Conservation (phyloP, 345 rosid species). For the Durio zibethinus region DNA sequence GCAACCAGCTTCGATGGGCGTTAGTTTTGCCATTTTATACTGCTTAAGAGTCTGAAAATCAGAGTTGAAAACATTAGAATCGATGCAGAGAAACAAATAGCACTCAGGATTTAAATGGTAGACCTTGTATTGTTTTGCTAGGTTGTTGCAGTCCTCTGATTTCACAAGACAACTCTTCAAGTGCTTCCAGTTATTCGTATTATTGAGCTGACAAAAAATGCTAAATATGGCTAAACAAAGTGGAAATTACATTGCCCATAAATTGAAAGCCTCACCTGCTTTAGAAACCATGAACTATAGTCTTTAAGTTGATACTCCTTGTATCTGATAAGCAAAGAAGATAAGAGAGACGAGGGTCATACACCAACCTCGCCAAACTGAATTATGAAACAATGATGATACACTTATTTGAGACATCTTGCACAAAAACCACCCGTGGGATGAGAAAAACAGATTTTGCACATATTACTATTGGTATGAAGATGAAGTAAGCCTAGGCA, state of each 20-base stretch:
- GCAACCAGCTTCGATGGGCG: constrained; percentile 92
- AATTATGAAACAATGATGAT: not conserved
- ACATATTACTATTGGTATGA: not conserved
- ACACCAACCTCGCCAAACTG: not conserved
- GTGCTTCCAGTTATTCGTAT: constrained; percentile 63
- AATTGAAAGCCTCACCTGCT: constrained; percentile 39
- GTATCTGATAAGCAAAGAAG: constrained; percentile 48
- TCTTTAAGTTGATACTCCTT: constrained; percentile 94
- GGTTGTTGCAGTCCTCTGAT: constrained; percentile 63
- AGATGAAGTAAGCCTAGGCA: not conserved
- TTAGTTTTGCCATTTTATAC: constrained; percentile 65
- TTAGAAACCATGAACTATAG: constrained; percentile 88
- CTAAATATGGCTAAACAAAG: not conserved
- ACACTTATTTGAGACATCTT: not conserved
- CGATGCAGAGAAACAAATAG: constrained; percentile 12
- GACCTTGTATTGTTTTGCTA: constrained; percentile 74
- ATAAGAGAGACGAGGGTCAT: not conserved
- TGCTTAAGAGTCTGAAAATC: constrained; percentile 57
- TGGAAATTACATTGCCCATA: not conserved
- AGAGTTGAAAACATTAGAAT: constrained; percentile 17
- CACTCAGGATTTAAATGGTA: not conserved
- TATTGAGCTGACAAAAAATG: constrained; percentile 54
- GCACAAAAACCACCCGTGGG: not conserved
- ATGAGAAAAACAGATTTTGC: not conserved
- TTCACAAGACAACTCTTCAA: constrained; percentile 92